Conservation (phyloP, 2,329 filamentous ascomycete genomes). For the Microdochium trichocladiopsis region DNA sequence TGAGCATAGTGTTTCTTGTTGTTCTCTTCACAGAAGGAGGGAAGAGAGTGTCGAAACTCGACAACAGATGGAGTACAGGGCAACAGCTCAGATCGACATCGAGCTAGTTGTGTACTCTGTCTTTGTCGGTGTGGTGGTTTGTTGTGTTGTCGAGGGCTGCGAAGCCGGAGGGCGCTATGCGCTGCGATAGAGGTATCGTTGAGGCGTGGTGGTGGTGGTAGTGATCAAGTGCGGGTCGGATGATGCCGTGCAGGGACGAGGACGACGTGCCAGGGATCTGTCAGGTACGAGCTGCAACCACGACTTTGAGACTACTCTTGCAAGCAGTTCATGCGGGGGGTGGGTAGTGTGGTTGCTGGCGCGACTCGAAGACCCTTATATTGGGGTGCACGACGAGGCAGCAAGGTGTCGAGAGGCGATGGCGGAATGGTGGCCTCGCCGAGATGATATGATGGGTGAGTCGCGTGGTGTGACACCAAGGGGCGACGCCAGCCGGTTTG, state of each 20-base stretch:
- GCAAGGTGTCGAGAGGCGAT: not conserved
- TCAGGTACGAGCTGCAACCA: not conserved
- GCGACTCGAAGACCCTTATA: not conserved
- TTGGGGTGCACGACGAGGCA: not conserved
- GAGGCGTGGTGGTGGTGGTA: not conserved
- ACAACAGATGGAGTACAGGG: slow-evolving; percentile 23
- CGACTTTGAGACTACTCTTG: not conserved
- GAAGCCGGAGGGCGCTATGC: not conserved
- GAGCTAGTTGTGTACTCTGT: not conserved
- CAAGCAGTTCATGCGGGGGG: not conserved
- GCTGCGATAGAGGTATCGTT: not conserved
- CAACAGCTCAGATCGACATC: slow-evolving; percentile 19
- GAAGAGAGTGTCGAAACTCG: slow-evolving; percentile 15
- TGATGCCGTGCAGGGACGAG: not conserved
- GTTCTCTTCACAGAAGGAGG: slow-evolving; percentile 18
- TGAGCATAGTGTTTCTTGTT: slow-evolving; percentile 44
- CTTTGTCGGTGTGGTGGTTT: not conserved
- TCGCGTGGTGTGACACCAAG: slow-evolving; percentile 10
- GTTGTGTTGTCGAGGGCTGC: not conserved
- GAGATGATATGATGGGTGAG: slow-evolving; percentile 11
- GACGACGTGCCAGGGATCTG: not conserved
- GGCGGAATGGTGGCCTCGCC: slow-evolving; percentile 11
- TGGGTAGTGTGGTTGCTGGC: not conserved
- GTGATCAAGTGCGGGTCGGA: not conserved
- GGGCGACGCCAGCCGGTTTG: slow-evolving; percentile 14